Base-by-base conservation (phyloP, 2,329 filamentous ascomycete species). In the Zymoseptoria pseudotritici region DNA sequence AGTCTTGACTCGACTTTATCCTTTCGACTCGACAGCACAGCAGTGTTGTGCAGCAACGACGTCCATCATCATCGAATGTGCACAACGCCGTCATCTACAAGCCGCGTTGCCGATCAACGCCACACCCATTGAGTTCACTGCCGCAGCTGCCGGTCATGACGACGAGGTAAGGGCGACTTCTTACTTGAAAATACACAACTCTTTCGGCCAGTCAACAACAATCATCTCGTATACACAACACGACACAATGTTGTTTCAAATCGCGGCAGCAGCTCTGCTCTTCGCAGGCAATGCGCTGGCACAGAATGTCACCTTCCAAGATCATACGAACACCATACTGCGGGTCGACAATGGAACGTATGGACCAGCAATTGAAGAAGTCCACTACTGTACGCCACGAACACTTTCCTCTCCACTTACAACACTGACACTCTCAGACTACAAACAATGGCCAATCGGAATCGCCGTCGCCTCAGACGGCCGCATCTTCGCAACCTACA, bases 331-430 rank as follows among this genome's bases (percentile, higher is more conserved):
- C n/a, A 73, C 73, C 2, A 70, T 71, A 36, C 65, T 81, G 1
- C 72, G 78, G 36, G 70, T 76, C 6, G 78, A 81, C 62, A 77
- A 76, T 57, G 78, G 78, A n/a, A 77, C 75, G 2, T 79, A 78
- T 53, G 78, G 79, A 2, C 78, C 78, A 0, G 63, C 70, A 1
- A 68, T 81, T 3, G 79, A 81, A 63, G 78, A 81, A 62, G 75
- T 76, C 46, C 77, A 81, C 63, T 80, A 79, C 65, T 80, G 36
- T 42, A 42, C 10, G 36, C 1, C 6, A 13, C 1, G 17, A 3
- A 17, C 11, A 8, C 10, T 4, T 3, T 17, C 17, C 36, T 13
- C 46, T 2, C 21, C 11, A 13, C 22, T 20, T 19, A 46, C n/a
- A 19, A 31, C 1, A 17, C 54, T 36, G 20, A 42, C 6, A 52